Conservation (phyloP, 1,284 basidiomycete genomes). For the Tylopilus orsonianus region DNA sequence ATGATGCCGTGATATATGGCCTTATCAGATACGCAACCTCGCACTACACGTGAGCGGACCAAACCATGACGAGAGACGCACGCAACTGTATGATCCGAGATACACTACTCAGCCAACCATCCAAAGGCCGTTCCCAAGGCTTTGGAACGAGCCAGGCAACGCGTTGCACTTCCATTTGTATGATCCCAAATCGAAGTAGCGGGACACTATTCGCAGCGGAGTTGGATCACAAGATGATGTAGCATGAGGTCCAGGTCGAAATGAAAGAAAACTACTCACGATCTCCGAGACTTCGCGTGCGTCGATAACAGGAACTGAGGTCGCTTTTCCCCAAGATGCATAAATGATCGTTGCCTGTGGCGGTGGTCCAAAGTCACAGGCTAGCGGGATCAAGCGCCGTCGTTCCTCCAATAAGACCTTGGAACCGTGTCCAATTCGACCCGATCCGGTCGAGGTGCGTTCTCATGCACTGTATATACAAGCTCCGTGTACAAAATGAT, state of each 20-base stretch:
- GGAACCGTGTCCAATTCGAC: conserved; percentile 3
- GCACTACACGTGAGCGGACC: neutral
- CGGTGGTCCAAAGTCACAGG: conserved; percentile 5
- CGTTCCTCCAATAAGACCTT: conserved; percentile 11
- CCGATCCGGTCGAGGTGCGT: conserved; percentile 15
- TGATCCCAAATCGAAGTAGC: neutral
- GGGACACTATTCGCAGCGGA: neutral
- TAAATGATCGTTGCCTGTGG: conserved; percentile 25
- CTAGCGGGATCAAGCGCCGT: conserved; percentile 6
- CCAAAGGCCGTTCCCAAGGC: neutral
- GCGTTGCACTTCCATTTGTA: neutral
- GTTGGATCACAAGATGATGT: conserved; percentile 2
- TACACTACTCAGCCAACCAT: neutral
- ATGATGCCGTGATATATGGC: neutral
- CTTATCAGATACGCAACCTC: conserved; percentile 4
- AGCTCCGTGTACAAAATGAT: conserved; percentile 1
- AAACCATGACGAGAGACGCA: neutral
- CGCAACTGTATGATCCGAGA: neutral
- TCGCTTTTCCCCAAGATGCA: conserved; percentile 6
- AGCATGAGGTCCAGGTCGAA: neutral
- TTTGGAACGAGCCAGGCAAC: neutral
- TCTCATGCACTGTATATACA: conserved; percentile 23
- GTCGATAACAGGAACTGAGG: conserved; percentile 10
- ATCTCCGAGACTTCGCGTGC: neutral
- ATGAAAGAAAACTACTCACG: neutral